Evolutionary conservation across 2,329 filamentous ascomycete species (phyloP).

Genomic region (Penicillium sp.): DNA sequence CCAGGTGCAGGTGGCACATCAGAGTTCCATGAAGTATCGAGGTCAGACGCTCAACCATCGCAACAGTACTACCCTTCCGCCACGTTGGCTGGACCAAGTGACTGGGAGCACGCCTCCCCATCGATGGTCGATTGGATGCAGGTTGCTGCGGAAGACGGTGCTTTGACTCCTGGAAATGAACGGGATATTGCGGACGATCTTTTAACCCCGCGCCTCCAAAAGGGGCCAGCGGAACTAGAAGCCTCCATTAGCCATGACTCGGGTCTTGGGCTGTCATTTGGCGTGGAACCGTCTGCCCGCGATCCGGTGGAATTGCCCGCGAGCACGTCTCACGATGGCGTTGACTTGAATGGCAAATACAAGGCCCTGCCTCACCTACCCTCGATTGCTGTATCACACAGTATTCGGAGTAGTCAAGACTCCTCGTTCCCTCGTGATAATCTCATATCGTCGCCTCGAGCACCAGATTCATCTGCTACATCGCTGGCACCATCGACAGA

Average conservation of each 20-base stretch:
- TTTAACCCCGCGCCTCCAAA: slow-evolving; percentile 22
- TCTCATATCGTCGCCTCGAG: slow-evolving; percentile 26
- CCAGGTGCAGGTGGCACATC: slow-evolving; percentile 26
- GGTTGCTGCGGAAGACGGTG: slow-evolving; percentile 36
- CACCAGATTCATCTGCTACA: slow-evolving; percentile 33
- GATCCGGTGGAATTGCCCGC: not conserved
- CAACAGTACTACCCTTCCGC: slow-evolving; percentile 31
- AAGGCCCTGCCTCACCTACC: slow-evolving; percentile 9
- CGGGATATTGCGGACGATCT: slow-evolving; percentile 14
- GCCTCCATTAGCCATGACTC: slow-evolving; percentile 25
- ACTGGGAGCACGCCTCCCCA: slow-evolving; percentile 46
- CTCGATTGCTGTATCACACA: slow-evolving; percentile 20
- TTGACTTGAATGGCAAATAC: not conserved
- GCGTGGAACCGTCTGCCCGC: slow-evolving; percentile 28
- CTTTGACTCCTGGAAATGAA: slow-evolving; percentile 32
- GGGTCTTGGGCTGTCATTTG: slow-evolving; percentile 42
- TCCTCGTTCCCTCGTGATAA: slow-evolving; percentile 30
- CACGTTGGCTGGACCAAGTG: slow-evolving; percentile 41
- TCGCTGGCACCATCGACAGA: slow-evolving; percentile 32
- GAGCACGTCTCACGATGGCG: not conserved
- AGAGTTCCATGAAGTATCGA: slow-evolving; percentile 24
- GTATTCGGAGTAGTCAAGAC: slow-evolving; percentile 32
- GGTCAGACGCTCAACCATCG: slow-evolving; percentile 12
- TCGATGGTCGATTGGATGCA: slow-evolving; percentile 47
- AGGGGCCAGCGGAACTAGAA: slow-evolving; percentile 9